Conservation (phyloP, 805 yeast genomes). For the Candida ponderosae region DNA sequence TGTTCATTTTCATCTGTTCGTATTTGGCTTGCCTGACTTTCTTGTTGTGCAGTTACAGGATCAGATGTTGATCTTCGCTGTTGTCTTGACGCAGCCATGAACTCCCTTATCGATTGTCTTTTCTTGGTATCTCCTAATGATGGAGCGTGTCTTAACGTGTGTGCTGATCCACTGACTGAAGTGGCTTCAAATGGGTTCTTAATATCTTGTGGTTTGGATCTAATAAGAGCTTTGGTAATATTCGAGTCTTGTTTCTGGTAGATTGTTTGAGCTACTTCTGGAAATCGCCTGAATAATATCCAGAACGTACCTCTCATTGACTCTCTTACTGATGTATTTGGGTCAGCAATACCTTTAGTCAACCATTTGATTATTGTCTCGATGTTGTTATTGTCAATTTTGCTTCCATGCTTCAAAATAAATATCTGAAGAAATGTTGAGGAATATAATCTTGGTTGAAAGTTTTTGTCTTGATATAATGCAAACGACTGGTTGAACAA, state of each 20-base stretch:
- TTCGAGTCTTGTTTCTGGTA: constrained; percentile 19
- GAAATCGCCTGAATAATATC: constrained; percentile 52
- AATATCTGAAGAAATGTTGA: constrained; percentile 64
- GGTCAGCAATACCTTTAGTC: constrained; percentile 61
- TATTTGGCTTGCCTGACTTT: not conserved
- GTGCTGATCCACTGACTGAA: constrained; percentile 6
- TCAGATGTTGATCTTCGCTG: constrained; percentile 28
- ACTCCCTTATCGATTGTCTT: constrained; percentile 41
- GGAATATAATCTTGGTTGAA: constrained; percentile 62
- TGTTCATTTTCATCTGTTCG: not conserved
- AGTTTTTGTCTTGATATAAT: constrained; percentile 61
- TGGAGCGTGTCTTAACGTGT: not conserved
- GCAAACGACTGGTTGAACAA: constrained; percentile 39
- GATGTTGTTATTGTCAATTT: constrained; percentile 20
- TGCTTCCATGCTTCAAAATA: constrained; percentile 41
- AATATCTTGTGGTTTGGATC: constrained; percentile 39
- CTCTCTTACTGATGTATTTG: constrained; percentile 75
- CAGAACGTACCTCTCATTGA: constrained; percentile 68
- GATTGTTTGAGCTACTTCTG: constrained; percentile 35
- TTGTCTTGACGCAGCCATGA: constrained; percentile 34
- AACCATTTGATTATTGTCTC: constrained; percentile 45
- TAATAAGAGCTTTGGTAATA: constrained; percentile 53
- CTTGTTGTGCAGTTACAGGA: constrained; percentile 8
- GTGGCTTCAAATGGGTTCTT: constrained; percentile 10
- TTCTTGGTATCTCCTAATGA: constrained; percentile 11